Percentiles rank a stretch among this genome's conserved stretches.
Conservation (phyloP, 441 rosid species). For the Kokia cookei region DNA sequence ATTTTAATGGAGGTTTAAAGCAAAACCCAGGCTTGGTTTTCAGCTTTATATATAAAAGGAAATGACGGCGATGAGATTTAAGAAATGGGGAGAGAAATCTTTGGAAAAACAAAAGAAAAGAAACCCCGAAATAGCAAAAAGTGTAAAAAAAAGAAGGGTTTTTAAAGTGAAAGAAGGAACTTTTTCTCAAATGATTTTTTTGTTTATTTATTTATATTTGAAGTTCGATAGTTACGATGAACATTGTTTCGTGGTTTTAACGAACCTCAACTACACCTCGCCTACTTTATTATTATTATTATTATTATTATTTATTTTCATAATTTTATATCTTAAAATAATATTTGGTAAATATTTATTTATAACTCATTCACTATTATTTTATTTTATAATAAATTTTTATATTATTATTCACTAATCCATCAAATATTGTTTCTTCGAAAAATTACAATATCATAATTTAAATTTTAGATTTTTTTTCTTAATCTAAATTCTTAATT, state of each 20-base stretch:
- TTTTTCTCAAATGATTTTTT: background rate
- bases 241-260: slow-evolving; percentile 1
- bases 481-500: no score
- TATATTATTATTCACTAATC: no score
- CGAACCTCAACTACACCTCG: slow-evolving; percentile 12
- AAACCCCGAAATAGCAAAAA: background rate
- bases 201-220: background rate
- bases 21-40: background rate
- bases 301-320: background rate
- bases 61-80: slow-evolving; percentile 31
- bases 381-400: no score
- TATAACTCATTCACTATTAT: no score
- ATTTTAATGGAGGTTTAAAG: slow-evolving; percentile 18
- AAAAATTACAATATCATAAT: no score
- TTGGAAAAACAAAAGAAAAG: background rate
- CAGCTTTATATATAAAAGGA: background rate
- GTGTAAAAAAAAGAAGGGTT: no score
- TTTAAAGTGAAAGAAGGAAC: background rate
- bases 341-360: no score
- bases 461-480: no score
- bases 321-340: background rate
- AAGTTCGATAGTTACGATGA: slow-evolving; percentile 23
- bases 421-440: no score
- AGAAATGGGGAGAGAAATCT: slow-evolving; percentile 16
- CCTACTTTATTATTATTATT: background rate